Base-by-base conservation (phyloP, 768 basidiomycete genomes). In the Auricularia sp. region DNA sequence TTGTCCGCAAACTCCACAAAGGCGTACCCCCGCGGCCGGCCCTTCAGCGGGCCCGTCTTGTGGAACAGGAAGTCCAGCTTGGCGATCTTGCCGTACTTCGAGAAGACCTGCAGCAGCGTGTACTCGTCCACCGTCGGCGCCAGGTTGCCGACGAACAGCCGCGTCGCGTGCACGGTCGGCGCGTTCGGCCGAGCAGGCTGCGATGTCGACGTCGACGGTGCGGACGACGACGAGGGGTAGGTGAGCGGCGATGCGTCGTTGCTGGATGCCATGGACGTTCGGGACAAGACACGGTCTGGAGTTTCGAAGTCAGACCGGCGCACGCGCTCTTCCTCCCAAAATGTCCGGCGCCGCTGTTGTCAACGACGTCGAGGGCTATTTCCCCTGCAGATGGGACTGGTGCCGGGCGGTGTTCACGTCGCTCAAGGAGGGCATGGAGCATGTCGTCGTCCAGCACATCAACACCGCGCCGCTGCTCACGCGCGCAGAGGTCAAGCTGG, bases 11-110 rank as follows among this genome's bases (percentile, higher is more conserved):
- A 98, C 76, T 98, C 92, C 39, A 99, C 76, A 69, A 98, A 99
- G 0, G 94, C 95, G 74, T 96, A 98, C 4, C 97, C 96, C 12
- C 95, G 81, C 0, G 97, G 95, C 73, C 91, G 97, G 18, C 97
- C 97, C 72, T 88, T 94, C 71, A 87, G 75, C 12, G 86, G 81
- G 0, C 96, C 97, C 0, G 88, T 79, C 76, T 96, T 98, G 80
- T 99, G 95, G 72, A 98, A 98, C 67, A 98, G 81, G 74, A 87
- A 98, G 75, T 99, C 97, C 62, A 98, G 83, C 68, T 93, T 92
- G 23, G 92, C 83, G 66, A 98, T 83, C 75, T 92, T 93, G 63
- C 97, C 97, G 73, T 87, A 94, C 76, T 90, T 94, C 36, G 89
- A 83, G 75, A 97, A 97, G 42, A 95, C 75, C 74, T 95, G 91